Evolutionary conservation across 148 eudicot genomes (phyloP).

Genomic region (Fallopia convolvulus): DNA sequence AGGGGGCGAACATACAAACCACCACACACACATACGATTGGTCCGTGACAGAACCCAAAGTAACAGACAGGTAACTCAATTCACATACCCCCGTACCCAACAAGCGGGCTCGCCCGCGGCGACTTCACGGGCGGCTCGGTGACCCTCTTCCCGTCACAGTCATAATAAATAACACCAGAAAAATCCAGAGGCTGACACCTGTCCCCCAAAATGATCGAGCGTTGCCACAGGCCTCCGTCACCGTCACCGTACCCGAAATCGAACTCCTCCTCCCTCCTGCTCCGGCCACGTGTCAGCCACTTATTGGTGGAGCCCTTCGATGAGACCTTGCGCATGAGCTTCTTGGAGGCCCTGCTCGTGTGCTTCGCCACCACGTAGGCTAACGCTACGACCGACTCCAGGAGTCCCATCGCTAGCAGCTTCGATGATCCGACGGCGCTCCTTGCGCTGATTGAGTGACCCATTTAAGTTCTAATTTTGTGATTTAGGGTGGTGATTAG

Average conservation of each 20-base stretch:
- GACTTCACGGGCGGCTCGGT: constrained; percentile 11
- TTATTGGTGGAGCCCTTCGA: not conserved
- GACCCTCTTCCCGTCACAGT: constrained; percentile 9
- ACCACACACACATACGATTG: not conserved
- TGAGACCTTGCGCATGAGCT: constrained; percentile 11
- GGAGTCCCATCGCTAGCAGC: constrained; percentile 11
- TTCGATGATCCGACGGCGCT: constrained; percentile 10
- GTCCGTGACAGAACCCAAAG: not conserved
- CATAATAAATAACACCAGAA: constrained; percentile 12
- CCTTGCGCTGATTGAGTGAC: not conserved
- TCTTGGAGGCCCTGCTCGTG: constrained; percentile 5
- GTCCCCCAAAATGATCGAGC: constrained; percentile 13
- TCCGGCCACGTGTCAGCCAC: not conserved
- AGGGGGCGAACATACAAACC: not conserved
- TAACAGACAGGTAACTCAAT: not conserved
- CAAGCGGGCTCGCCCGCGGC: not conserved
- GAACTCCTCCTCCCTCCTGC: not conserved
- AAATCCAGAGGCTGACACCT: constrained; percentile 14
- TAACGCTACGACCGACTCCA: constrained; percentile 12
- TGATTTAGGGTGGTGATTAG: not conserved
- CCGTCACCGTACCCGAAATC: not conserved
- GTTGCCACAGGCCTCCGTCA: constrained; percentile 12
- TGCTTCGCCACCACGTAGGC: constrained; percentile 16
- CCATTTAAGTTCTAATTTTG: not conserved
- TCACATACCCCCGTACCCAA: not conserved